These are phyloP conservation scores for Oxytropis ochrocephala DNA, from an alignment of 306 rosid species.

Conservation along the genomic window DNA sequence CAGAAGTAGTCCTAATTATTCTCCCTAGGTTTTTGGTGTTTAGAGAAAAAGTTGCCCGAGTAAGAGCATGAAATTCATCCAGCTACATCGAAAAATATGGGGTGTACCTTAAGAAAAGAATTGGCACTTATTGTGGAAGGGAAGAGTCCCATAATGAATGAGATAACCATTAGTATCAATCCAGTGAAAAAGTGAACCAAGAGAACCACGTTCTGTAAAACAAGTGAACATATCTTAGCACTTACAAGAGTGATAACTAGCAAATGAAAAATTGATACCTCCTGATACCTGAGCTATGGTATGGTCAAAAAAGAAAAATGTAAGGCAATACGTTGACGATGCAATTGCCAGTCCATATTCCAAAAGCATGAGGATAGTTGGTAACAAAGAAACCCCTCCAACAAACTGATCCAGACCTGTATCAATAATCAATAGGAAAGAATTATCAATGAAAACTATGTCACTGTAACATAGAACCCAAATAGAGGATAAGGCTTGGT, in stretches of 20 bases:
- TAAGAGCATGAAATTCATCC: background rate
- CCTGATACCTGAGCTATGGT: constrained; percentile 80
- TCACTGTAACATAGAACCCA: constrained; percentile 4
- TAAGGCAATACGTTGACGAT: constrained; percentile 90
- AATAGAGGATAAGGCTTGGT: background rate
- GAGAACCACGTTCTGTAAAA: constrained; percentile 82
- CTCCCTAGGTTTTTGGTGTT: background rate
- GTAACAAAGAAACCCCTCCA: constrained; percentile 67
- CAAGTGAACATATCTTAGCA: constrained; percentile 21
- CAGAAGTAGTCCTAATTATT: background rate
- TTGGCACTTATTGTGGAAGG: constrained; percentile 60
- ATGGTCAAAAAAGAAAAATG: constrained; percentile 86
- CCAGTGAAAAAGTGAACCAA: constrained; percentile 84
- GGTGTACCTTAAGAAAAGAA: constrained; percentile 80
- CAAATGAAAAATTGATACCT: constrained; percentile 13
- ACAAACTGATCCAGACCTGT: constrained; percentile 92
- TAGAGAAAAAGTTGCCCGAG: background rate
- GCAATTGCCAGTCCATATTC: constrained; percentile 90
- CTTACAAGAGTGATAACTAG: constrained; percentile 7
- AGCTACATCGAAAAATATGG: background rate
- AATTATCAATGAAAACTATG: constrained; percentile 3
- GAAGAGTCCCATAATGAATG: constrained; percentile 85
- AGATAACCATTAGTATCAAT: constrained; percentile 84
- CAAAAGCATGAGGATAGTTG: constrained; percentile 64
- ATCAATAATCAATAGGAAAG: constrained; percentile 8